Evolutionary conservation across 306 rosid genomes (phyloP), one percentile per base, ranked within the genome.

Genomic region (Arachis hypogaea): DNA sequence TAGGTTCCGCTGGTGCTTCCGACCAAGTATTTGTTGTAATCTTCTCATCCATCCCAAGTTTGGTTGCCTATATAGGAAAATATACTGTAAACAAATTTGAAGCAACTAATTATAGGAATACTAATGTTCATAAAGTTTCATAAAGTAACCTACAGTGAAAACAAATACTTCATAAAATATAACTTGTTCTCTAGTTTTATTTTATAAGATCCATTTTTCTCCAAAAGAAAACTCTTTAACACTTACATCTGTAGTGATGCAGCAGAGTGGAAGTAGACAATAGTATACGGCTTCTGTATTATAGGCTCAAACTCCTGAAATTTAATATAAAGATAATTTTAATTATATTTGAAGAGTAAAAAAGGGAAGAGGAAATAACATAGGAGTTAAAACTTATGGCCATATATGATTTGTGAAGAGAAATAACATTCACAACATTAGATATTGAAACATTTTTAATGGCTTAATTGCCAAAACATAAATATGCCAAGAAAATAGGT

Each of bases 221-320:
- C 69, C 64, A 46, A 52, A 59, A 18, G 61, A 65, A 9, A 70
- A 40, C 22, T 59, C 47, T 36, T 10, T 49, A 55, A 71, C 63
- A 88, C 99, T 92, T 92, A 92, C 99, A 81, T 70, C 62, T 95
- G 97, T 82, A 95, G 83, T 73, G 99, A 92, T 72, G 99, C 98
- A 60, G 98, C 99, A 65, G 98, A 95, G 85, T 92, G 99, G 82
- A 92, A 85, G 79, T 95, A 92, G 63, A 95, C 99, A 81, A 95
- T 84, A 41, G 88, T 87, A 77, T 88, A 95, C 66, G 99, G 96
- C 90, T 85, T 95, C 83, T 95, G 99, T 64, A 95, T 87, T 81
- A 92, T 59, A 46, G 98, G 98, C 88, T 95, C 99, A 59, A 95
- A 95, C 84, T 95, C 98, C 99, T 95, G 96, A 61, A 77, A 85